Evolutionary conservation across 768 basidiomycete species (phyloP).

Genomic region (Trametes coccinea): DNA sequence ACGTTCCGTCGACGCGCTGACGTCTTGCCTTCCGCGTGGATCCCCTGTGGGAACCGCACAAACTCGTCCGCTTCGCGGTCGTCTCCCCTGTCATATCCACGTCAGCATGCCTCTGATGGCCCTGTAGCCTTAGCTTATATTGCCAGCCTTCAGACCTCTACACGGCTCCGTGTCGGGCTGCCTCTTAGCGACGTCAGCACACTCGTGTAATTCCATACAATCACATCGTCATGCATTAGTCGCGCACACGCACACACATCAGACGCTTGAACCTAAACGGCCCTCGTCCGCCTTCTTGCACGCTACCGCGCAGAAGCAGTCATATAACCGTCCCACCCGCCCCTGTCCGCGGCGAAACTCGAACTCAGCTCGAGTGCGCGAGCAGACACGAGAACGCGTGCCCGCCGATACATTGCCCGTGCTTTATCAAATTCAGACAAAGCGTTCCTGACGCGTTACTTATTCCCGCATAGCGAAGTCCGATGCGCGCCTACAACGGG

Average conservation of each 20-base stretch:
- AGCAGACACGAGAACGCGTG: no score
- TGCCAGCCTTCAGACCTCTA: background rate
- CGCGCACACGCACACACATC: no score
- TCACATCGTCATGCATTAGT: no score
- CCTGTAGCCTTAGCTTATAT: background rate
- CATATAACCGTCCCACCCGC: background rate
- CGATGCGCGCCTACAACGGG: no score
- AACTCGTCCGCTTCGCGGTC: background rate
- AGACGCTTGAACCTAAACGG: no score
- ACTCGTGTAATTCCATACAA: no score
- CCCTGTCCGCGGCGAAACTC: slow-evolving; percentile 6
- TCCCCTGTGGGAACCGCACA: slow-evolving; percentile 11
- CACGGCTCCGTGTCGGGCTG: background rate
- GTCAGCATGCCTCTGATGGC: background rate
- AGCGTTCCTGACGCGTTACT: no score
- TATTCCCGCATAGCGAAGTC: no score
- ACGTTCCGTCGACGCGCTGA: background rate
- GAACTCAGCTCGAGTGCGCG: no score
- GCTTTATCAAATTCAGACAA: background rate
- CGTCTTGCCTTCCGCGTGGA: slow-evolving; percentile 20
- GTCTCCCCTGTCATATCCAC: background rate
- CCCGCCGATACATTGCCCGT: background rate
- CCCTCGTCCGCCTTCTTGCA: background rate
- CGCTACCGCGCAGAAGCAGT: background rate
- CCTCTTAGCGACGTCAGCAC: slow-evolving; percentile 2